Conservation (phyloP, 2,329 filamentous ascomycete species). For the Fusarium sp. region DNA sequence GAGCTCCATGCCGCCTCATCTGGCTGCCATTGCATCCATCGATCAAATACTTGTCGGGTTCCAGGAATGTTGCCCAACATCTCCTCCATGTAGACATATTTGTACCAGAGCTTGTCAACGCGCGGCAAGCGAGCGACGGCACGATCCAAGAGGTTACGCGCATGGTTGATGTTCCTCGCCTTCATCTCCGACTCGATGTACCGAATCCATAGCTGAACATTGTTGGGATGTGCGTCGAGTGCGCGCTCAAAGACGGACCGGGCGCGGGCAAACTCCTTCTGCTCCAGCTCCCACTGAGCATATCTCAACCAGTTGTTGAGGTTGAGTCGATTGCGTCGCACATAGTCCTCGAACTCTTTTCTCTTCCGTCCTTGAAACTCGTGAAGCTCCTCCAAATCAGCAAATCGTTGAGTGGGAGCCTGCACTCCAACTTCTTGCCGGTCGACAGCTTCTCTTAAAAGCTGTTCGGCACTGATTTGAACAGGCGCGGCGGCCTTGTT, state of each 20-base stretch:
- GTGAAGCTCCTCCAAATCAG: slow-evolving; percentile 96
- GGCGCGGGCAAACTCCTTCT: slow-evolving; percentile 94
- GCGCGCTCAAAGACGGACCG: slow-evolving; percentile 94
- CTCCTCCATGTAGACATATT: slow-evolving; percentile 99
- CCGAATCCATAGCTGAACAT: slow-evolving; percentile 85
- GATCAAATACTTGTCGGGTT: slow-evolving; percentile 91
- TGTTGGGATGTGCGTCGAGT: slow-evolving; percentile 88
- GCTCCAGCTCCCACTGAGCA: slow-evolving; percentile 95
- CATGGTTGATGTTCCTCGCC: slow-evolving; percentile 91
- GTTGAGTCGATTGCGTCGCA: slow-evolving; percentile 90
- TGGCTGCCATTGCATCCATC: slow-evolving; percentile 98
- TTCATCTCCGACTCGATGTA: slow-evolving; percentile 99
- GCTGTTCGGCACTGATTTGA: slow-evolving; percentile 95
- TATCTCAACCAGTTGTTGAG: slow-evolving; percentile 99
- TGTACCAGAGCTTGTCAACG: slow-evolving; percentile 98
- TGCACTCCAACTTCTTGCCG: slow-evolving; percentile 88
- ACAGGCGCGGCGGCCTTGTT: slow-evolving; percentile 94
- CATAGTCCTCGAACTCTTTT: slow-evolving; percentile 98
- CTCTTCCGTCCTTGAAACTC: slow-evolving; percentile 96
- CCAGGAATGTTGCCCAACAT: slow-evolving; percentile 94
- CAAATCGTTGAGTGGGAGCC: slow-evolving; percentile 92
- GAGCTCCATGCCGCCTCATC: slow-evolving; percentile 95
- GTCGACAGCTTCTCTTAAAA: slow-evolving; percentile 96
- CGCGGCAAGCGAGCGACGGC: slow-evolving; percentile 92
- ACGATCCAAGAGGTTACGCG: slow-evolving; percentile 90